Conservation (phyloP, 768 basidiomycete species). For the Dacryopinax spathularia region DNA sequence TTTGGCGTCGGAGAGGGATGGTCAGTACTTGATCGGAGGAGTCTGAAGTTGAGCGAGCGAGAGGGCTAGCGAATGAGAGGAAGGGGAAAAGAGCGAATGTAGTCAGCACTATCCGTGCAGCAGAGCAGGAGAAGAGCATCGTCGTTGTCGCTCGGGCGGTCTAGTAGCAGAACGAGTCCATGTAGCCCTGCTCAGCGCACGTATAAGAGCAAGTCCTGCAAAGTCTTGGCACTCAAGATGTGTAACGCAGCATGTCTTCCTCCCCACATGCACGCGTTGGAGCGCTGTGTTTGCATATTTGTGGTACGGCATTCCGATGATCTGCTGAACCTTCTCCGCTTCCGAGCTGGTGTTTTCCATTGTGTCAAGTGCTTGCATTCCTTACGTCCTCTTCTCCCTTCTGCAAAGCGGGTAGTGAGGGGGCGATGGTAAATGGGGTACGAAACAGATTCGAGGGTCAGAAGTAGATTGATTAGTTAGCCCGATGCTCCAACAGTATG, state of each 20-base stretch:
- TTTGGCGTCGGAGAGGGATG: background rate
- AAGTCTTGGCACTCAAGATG: too few relatives aligned
- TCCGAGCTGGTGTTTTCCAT: background rate
- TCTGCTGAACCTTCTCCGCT: background rate
- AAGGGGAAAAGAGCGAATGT: background rate
- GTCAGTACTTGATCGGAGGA: background rate
- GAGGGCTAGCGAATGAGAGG: background rate
- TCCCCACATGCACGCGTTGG: background rate
- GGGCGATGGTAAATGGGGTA: too few relatives aligned
- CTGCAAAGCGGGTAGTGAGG: background rate
- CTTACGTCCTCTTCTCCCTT: background rate
- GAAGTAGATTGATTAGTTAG: too few relatives aligned
- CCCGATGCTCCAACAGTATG: too few relatives aligned
- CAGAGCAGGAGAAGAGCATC: background rate
- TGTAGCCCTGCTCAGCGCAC: too few relatives aligned
- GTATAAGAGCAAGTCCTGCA: too few relatives aligned
- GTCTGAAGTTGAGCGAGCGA: background rate
- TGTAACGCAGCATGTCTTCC: background rate
- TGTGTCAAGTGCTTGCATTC: conserved; percentile 3
- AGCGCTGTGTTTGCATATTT: too few relatives aligned
- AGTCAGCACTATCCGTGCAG: too few relatives aligned
- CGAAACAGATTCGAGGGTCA: too few relatives aligned
- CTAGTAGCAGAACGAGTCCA: too few relatives aligned
- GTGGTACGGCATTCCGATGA: conserved; percentile 3
- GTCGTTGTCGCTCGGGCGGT: too few relatives aligned